phyloP scores from a whole-genome alignment of 257 asterid genomes.

The Solanum microdontum region DNA sequence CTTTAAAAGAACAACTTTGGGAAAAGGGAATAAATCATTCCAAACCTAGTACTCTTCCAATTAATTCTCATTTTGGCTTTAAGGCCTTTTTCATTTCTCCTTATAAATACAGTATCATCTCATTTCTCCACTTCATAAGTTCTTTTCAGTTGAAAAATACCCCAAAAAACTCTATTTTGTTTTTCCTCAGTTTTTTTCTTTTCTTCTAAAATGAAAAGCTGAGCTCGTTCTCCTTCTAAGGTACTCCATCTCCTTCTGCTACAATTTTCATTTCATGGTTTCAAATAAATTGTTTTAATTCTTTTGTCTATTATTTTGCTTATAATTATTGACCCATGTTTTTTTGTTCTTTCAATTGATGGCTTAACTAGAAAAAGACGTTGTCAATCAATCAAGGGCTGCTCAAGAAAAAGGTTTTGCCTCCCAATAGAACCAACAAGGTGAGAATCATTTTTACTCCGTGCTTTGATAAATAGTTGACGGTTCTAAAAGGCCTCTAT shows the following conservation, averaged over 20 bases:
- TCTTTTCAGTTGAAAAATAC: no score
- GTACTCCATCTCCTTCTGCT: neutral
- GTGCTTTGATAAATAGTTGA: neutral
- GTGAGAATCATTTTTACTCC: neutral
- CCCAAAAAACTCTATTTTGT: no score
- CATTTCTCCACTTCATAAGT: conserved; percentile 1
- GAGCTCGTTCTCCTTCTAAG: conserved; percentile 5
- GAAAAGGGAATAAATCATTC: no score
- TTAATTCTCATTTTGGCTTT: no score
- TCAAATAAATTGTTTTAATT: neutral
- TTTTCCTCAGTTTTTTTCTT: no score
- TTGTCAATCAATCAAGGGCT: neutral
- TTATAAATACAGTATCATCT: neutral
- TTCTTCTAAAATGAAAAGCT: no score
- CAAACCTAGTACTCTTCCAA: no score
- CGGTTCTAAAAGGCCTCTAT: neutral
- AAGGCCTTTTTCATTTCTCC: no score
- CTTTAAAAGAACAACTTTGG: neutral
- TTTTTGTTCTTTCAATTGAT: neutral
- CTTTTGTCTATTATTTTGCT: neutral
- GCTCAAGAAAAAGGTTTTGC: neutral
- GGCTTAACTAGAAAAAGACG: neutral
- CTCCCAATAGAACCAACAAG: neutral
- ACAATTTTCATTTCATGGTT: neutral
- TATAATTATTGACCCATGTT: neutral